A percentile compares a stretch with the other conserved stretches of the same genome.
Conservation (phyloP, 306 rosid genomes). For the Castanopsis chinensis region DNA sequence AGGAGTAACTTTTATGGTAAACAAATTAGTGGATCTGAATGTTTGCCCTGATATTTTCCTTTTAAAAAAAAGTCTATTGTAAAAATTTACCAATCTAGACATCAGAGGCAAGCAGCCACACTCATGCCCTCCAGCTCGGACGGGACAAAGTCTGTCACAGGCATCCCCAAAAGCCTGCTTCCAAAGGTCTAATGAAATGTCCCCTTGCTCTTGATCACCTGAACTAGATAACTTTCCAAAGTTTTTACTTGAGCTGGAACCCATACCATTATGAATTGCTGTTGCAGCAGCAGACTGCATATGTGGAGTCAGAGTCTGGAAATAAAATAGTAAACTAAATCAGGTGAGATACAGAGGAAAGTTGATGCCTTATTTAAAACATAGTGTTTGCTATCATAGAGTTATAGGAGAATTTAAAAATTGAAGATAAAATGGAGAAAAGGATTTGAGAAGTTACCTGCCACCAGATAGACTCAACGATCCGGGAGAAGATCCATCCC, state of each 20-base stretch:
- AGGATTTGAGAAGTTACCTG: constrained; percentile 51
- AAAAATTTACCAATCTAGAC: constrained; percentile 71
- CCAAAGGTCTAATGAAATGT: constrained; percentile 79
- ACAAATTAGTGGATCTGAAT: neutral
- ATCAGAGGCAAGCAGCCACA: constrained; percentile 93
- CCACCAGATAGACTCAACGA: constrained; percentile 98
- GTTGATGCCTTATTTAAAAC: neutral
- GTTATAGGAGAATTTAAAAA: constrained; percentile 7
- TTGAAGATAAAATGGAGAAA: neutral
- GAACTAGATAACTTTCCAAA: constrained; percentile 46
- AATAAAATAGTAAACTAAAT: constrained; percentile 12
- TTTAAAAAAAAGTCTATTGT: neutral
- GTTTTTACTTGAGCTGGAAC: constrained; percentile 42
- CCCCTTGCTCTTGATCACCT: constrained; percentile 60
- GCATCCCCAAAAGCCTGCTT: constrained; percentile 86
- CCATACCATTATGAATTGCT: constrained; percentile 23
- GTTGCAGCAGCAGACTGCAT: constrained; percentile 73
- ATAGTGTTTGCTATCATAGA: neutral
- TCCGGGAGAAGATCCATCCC: constrained; percentile 91
- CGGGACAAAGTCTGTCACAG: constrained; percentile 86
- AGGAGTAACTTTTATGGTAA: neutral
- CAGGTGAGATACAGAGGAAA: constrained; percentile 25
- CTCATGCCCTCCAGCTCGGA: constrained; percentile 92
- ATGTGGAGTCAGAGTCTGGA: constrained; percentile 87
- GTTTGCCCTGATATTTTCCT: neutral